Conservation (phyloP, 1,284 basidiomycete species). For the Rhodotorula sp. region DNA sequence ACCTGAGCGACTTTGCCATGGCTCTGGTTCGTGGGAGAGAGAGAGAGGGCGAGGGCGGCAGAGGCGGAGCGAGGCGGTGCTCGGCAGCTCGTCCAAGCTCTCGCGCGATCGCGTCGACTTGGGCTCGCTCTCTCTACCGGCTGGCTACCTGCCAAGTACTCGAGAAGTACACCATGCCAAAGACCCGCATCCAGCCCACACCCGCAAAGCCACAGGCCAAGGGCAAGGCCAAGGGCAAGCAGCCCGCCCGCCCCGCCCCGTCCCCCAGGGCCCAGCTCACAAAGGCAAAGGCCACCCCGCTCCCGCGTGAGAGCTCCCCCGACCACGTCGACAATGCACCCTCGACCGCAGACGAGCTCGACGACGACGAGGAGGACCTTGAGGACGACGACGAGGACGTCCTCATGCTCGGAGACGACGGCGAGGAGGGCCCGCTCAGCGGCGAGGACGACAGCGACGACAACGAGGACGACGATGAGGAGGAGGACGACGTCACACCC, state of each 20-base stretch:
- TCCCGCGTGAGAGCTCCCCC: constrained; percentile 15
- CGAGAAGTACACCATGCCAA: neutral
- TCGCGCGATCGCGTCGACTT: neutral
- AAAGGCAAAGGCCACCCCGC: neutral
- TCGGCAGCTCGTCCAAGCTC: neutral
- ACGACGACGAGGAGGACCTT: neutral
- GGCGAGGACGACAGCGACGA: constrained; percentile 10
- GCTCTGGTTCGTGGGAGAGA: no score
- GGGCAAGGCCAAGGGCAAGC: neutral
- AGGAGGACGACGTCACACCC: constrained; percentile 41
- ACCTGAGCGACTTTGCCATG: constrained; percentile 22
- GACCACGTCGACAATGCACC: constrained; percentile 14
- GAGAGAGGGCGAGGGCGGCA: neutral
- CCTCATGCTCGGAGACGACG: constrained; percentile 2
- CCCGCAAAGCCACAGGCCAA: neutral
- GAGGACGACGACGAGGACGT: constrained; percentile 15
- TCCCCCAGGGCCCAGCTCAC: constrained; percentile 16
- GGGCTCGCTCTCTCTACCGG: neutral
- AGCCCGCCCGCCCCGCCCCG: neutral
- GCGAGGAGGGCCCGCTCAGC: constrained; percentile 1
- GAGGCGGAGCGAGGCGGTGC: neutral
- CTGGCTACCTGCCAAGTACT: no score
- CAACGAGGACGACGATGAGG: constrained; percentile 22
- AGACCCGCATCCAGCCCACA: neutral
- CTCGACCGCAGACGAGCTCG: constrained; percentile 12